phyloP scores from a whole-genome alignment of 2,329 filamentous ascomycete genomes.

The Aspergillus sp. region DNA sequence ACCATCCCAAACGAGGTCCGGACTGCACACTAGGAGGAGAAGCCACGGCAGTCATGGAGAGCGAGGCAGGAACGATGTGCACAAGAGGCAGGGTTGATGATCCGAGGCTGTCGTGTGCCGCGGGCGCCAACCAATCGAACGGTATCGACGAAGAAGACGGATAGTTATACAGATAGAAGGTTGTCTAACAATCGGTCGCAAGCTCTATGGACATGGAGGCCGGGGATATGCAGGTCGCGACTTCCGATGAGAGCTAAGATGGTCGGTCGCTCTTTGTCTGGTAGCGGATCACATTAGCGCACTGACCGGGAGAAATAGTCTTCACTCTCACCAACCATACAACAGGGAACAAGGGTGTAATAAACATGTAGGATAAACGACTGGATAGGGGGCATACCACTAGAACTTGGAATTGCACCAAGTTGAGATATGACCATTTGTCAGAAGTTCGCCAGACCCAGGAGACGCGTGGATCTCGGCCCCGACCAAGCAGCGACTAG shows the following conservation, averaged over 20 bases:
- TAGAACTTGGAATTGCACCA: too few relatives aligned
- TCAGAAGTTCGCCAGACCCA: conserved; percentile 14
- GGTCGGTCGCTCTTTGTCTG: background rate
- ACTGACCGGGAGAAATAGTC: background rate
- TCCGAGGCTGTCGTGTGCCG: conserved; percentile 7
- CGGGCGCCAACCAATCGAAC: conserved; percentile 5
- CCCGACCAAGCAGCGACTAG: conserved; percentile 20
- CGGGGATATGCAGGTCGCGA: background rate
- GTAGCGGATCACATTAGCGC: background rate
- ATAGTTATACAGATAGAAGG: background rate
- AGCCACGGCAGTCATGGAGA: conserved; percentile 57
- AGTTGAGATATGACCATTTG: too few relatives aligned
- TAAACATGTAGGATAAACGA: too few relatives aligned
- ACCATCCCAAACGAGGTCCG: conserved; percentile 53
- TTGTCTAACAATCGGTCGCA: background rate
- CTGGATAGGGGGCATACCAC: too few relatives aligned
- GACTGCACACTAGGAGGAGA: conserved; percentile 56
- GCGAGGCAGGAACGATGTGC: conserved; percentile 13
- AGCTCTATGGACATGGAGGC: background rate
- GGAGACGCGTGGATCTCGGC: conserved; percentile 23
- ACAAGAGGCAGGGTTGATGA: conserved; percentile 5
- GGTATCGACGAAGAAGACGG: background rate
- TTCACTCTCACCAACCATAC: background rate
- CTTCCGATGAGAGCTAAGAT: background rate
- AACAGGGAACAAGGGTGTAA: background rate